Conservation (phyloP, 345 rosid genomes). For the Corchorus capsularis region DNA sequence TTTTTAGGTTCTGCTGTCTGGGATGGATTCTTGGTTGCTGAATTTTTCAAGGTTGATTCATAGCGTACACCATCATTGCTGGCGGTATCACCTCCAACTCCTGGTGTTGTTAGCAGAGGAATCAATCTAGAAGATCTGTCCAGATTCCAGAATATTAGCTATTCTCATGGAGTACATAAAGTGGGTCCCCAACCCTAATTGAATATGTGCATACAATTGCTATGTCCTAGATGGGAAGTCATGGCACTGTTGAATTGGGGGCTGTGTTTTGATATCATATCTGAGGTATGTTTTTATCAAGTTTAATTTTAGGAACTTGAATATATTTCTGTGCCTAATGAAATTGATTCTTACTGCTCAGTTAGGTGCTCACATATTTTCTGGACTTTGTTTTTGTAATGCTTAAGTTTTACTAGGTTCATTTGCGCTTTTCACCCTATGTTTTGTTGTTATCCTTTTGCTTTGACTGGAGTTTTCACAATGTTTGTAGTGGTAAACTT, state of each 20-base stretch:
- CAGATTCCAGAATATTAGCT: slow-evolving; percentile 83
- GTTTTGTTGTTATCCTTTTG: no score
- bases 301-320: not conserved
- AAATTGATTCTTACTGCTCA: no score
- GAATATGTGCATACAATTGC: slow-evolving; percentile 94
- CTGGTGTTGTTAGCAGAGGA: slow-evolving; percentile 82
- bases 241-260: slow-evolving; percentile 81
- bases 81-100: slow-evolving; percentile 92
- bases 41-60: slow-evolving; percentile 78
- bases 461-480: no score
- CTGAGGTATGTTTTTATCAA: slow-evolving; percentile 52
- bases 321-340: slow-evolving; percentile 7
- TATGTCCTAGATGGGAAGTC: slow-evolving; percentile 96
- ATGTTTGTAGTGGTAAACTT: no score
- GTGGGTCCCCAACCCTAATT: slow-evolving; percentile 80
- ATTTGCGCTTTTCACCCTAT: no score
- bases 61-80: slow-evolving; percentile 84
- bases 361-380: no score
- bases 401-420: no score
- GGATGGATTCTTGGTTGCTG: no score
- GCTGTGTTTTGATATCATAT: slow-evolving; percentile 68
- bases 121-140: slow-evolving; percentile 89
- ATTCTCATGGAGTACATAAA: slow-evolving; percentile 98
- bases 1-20: no score
- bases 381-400: no score